Evolutionary conservation across 306 rosid genomes (phyloP), one percentile per base, ranked within the genome.

Genomic region (Cucurbita moschata): DNA sequence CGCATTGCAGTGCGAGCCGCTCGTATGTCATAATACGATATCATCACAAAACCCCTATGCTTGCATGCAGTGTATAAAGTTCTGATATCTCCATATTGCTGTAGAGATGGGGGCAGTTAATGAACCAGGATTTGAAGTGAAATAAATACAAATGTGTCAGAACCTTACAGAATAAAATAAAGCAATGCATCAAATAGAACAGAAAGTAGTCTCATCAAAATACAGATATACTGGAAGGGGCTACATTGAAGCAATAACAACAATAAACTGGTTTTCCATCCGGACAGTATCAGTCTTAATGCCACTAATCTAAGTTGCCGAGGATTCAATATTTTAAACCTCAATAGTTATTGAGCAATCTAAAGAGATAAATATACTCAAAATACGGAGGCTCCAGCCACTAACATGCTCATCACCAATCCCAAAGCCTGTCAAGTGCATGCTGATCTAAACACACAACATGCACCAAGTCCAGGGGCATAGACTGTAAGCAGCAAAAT

Each of bases 1-100:
- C 98, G 98, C 92, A 92, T 89, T 42, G 98, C 96, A 76, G 86
- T 88, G 51, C 97, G 97, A 85, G 97, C 96, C 68, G 92, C 87
- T 80, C 96, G 96, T 47, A 92, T 92, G 75, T 92, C 97, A 71
- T 86, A 92, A 87, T 92, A 92, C 47, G 97, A 92, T 81, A 92
- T 92, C 97, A 92, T 92, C 82, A 92, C 97, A 78, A 92, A 92
- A 50, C 97, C 97, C 76, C 97, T 81, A 79, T 89, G 97, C 87
- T 92, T 92, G 92, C 97, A 89, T 55, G 96, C 96, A 62, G 97
- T 92, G 79, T 92, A 92, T 75, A 92, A 82, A 79, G 97, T 88
- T 83, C 96, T 80, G 88, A 92, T 89, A 82, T 88, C 97, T 79
- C 97, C 97, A 71, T 85, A 88, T 86, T 89, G 97, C 97, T 92